Conservation (phyloP, 2,329 filamentous ascomycete species). For the Phoma sp. region DNA sequence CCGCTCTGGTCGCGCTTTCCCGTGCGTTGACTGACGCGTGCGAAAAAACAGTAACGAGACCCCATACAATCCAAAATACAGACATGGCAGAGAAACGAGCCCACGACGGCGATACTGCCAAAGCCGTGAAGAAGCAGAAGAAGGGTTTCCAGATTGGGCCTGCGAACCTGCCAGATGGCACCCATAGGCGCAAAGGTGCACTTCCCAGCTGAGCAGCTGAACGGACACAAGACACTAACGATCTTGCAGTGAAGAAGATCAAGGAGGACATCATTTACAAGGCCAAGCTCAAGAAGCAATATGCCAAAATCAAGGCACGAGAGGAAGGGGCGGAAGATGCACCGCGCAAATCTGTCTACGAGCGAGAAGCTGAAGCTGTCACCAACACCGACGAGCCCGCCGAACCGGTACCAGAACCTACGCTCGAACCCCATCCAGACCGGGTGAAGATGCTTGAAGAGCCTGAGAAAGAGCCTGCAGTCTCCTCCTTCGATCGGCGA, state of each 20-base stretch:
- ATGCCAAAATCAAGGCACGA: conserved; percentile 81
- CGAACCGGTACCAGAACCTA: conserved; percentile 39
- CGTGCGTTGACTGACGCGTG: not conserved
- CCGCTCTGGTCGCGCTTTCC: conserved; percentile 13
- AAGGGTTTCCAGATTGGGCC: conserved; percentile 88
- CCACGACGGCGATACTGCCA: conserved; percentile 53
- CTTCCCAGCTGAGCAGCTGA: not conserved
- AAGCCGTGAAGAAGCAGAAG: conserved; percentile 55
- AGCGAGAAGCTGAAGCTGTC: conserved; percentile 33
- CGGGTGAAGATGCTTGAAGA: conserved; percentile 65
- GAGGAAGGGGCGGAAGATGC: conserved; percentile 50
- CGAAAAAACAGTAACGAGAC: not conserved
- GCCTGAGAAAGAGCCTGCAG: conserved; percentile 27
- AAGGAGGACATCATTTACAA: conserved; percentile 89
- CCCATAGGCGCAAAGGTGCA: conserved; percentile 79
- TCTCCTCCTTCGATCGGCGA: conserved; percentile 29
- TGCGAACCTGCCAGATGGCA: conserved; percentile 87
- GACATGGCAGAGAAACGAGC: conserved; percentile 67
- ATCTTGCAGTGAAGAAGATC: conserved; percentile 75
- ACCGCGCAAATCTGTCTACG: conserved; percentile 44
- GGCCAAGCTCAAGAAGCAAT: conserved; percentile 90
- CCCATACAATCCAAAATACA: not conserved
- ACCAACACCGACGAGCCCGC: conserved; percentile 26
- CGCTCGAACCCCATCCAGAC: conserved; percentile 65
- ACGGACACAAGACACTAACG: conserved; percentile 2